A percentile compares a stretch with the other conserved stretches of the same genome.
Evolutionary conservation across 2,329 filamentous ascomycete species (phyloP).

Genomic region (Passalora sequoiae): DNA sequence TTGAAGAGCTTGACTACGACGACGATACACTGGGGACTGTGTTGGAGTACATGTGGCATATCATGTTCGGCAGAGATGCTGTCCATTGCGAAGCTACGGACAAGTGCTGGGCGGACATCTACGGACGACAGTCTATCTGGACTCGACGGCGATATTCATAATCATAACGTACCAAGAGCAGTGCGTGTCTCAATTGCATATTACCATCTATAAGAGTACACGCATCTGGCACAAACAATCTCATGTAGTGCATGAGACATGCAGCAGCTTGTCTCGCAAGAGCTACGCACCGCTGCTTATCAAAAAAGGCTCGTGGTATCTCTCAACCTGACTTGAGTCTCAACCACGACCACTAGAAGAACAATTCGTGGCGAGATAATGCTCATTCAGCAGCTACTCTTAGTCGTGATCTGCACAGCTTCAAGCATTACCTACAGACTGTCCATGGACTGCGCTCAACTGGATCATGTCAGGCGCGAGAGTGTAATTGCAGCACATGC

Average conservation of each 20-base stretch:
- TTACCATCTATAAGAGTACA: no score
- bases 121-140: slow-evolving; percentile 17
- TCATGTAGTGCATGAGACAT: neutral
- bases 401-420: slow-evolving; percentile 4
- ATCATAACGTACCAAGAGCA: neutral
- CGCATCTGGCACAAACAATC: neutral
- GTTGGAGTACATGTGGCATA: slow-evolving; percentile 58
- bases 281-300: neutral
- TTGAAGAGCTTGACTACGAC: slow-evolving; percentile 42
- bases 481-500: slow-evolving; percentile 9
- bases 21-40: slow-evolving; percentile 51
- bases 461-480: neutral
- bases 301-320: neutral
- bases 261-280: slow-evolving; percentile 7
- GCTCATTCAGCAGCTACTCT: neutral
- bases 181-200: no score
- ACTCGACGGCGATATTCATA: neutral
- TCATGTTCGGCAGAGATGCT: slow-evolving; percentile 36
- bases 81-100: slow-evolving; percentile 27
- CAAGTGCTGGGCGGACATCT: slow-evolving; percentile 31
- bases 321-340: neutral
- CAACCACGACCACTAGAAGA: neutral
- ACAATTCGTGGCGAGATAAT: neutral
- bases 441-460: neutral
- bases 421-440: slow-evolving; percentile 12